Evolutionary conservation across 2,329 filamentous ascomycete genomes (phyloP).

Genomic region (Pyrenophora teres): DNA sequence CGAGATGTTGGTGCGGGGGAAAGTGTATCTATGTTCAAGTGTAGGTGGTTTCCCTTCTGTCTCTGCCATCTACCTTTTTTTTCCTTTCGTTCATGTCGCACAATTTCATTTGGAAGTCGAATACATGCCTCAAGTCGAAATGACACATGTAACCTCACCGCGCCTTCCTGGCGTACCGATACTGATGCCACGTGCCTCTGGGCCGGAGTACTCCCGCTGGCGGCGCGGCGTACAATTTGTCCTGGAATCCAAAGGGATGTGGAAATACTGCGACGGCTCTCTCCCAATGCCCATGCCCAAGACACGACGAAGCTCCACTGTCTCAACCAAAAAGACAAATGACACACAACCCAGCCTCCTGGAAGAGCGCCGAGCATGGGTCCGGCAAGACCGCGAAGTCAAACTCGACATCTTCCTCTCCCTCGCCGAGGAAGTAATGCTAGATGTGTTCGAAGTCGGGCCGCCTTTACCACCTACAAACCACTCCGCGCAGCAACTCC

Average conservation of each 20-base stretch:
- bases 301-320: slow-evolving; percentile 23
- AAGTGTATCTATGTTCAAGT: slow-evolving; percentile 1
- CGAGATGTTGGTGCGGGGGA: neutral
- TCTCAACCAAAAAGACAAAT: slow-evolving; percentile 21
- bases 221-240: slow-evolving; percentile 38
- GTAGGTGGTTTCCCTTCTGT: neutral
- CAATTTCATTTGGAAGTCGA: neutral
- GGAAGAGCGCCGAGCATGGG: slow-evolving; percentile 43
- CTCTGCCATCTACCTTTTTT: neutral
- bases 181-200: slow-evolving; percentile 32
- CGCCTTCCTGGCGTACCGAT: slow-evolving; percentile 39
- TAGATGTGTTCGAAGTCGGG: slow-evolving; percentile 44
- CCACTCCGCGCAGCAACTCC: slow-evolving; percentile 40
- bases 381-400: slow-evolving; percentile 43
- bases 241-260: slow-evolving; percentile 37
- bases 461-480: slow-evolving; percentile 41
- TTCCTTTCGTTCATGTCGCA: neutral
- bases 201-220: slow-evolving; percentile 42
- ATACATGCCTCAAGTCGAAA: slow-evolving; percentile 4
- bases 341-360: slow-evolving; percentile 39
- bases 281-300: slow-evolving; percentile 44
- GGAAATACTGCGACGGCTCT: slow-evolving; percentile 42
- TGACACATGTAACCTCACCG: slow-evolving; percentile 29
- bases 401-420: slow-evolving; percentile 47
- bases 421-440: slow-evolving; percentile 43